These are phyloP conservation scores for Penicillium vulpinum DNA, from an alignment of 2,329 filamentous ascomycete species.

Conservation along the genomic window DNA sequence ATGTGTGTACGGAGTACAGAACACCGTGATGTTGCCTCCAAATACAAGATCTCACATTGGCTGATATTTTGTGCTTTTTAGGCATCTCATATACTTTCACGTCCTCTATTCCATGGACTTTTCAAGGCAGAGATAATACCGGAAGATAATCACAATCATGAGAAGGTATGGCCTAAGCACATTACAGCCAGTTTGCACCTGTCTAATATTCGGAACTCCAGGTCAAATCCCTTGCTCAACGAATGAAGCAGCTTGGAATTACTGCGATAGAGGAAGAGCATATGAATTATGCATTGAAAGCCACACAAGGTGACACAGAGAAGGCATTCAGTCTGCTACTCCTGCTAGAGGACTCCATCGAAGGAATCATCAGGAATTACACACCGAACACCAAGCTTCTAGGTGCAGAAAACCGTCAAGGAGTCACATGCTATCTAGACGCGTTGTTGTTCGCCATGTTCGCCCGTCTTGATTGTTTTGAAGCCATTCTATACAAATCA, in stretches of 20 bases:
- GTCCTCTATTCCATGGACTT: conserved; percentile 32
- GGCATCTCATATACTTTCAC: conserved; percentile 26
- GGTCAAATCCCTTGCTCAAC: conserved; percentile 56
- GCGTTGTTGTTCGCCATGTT: conserved; percentile 95
- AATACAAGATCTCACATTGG: neutral
- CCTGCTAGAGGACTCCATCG: conserved; percentile 76
- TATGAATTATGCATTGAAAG: conserved; percentile 60
- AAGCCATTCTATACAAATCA: conserved; percentile 82
- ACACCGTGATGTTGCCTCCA: neutral
- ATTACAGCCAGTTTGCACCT: neutral
- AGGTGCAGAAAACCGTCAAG: conserved; percentile 81
- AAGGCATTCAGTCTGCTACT: conserved; percentile 74
- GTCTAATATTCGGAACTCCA: conserved; percentile 25
- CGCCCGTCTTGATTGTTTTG: conserved; percentile 82
- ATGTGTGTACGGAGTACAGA: neutral
- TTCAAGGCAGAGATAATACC: conserved; percentile 30
- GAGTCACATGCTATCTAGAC: conserved; percentile 94
- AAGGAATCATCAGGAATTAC: conserved; percentile 75
- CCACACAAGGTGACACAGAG: conserved; percentile 68
- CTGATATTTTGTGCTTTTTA: conserved; percentile 18
- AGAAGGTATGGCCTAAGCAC: conserved; percentile 31
- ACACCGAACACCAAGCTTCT: conserved; percentile 70
- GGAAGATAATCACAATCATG: conserved; percentile 29
- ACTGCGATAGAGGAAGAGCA: conserved; percentile 62
- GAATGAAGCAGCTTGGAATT: conserved; percentile 56